A percentile compares a stretch with the other conserved stretches of the same genome.
Conservation (phyloP, 2,329 filamentous ascomycete species). For the Cucurbitaria berberidis region DNA sequence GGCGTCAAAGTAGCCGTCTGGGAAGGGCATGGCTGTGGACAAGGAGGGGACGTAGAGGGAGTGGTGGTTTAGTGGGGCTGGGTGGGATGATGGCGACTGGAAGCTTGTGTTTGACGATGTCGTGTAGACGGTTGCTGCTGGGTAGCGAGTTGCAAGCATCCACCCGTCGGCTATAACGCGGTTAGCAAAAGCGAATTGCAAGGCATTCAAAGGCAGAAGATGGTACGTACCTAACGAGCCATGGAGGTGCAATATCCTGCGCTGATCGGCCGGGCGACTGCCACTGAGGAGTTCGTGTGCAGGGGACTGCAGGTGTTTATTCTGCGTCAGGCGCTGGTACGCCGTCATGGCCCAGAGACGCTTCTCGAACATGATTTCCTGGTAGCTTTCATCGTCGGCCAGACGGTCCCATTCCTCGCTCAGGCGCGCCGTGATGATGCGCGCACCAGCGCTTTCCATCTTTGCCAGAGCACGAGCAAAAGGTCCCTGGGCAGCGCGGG, state of each 20-base stretch:
- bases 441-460: slow-evolving; percentile 33
- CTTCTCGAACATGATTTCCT: slow-evolving; percentile 36
- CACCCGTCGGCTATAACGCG: slow-evolving; percentile 28
- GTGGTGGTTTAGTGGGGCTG: slow-evolving; percentile 37
- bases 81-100: slow-evolving; percentile 26
- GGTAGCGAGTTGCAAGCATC: slow-evolving; percentile 35
- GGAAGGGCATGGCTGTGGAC: slow-evolving; percentile 29
- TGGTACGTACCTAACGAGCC: slow-evolving; percentile 28
- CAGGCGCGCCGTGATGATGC: slow-evolving; percentile 32
- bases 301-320: slow-evolving; percentile 35
- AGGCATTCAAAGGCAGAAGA: background rate
- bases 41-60: slow-evolving; percentile 33
- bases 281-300: slow-evolving; percentile 30
- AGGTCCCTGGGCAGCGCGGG: slow-evolving; percentile 23
- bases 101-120: slow-evolving; percentile 27
- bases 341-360: slow-evolving; percentile 36
- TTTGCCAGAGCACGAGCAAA: slow-evolving; percentile 33
- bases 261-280: slow-evolving; percentile 29
- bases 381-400: slow-evolving; percentile 33
- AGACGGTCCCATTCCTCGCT: slow-evolving; percentile 38
- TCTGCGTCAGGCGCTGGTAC: slow-evolving; percentile 35
- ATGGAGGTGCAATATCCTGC: slow-evolving; percentile 32
- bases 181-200: slow-evolving; percentile 9
- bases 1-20: slow-evolving; percentile 34
- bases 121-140: slow-evolving; percentile 31